Evolutionary conservation across 768 basidiomycete genomes (phyloP), one percentile per base, ranked within the genome.

Genomic region (Tulasnella sp.): DNA sequence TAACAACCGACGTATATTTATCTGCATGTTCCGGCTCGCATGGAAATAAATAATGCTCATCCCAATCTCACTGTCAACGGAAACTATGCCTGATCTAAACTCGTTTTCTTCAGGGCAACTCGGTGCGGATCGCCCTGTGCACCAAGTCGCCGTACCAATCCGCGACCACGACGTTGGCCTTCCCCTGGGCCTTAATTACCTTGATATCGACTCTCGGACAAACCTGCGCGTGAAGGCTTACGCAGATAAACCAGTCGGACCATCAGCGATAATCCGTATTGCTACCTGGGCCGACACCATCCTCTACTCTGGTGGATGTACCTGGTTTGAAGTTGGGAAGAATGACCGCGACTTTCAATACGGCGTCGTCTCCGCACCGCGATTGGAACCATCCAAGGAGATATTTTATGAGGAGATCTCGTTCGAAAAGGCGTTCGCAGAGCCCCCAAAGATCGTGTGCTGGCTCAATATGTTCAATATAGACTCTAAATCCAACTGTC

Each of bases 391-490:
- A n/a, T 60, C 50, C 50, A 42, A 51, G 15, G 17, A 51, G 49
- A 60, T 51, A 26, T 3, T 24, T 11, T 54, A 54, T n/a, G n/a
- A n/a, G 43, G 42, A 27, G 10, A 61, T 61, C 47, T 34, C 30
- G n/a, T 61, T 61, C 47, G 30, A 26, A 15, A 34, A 45, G 27
- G 42, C 53, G 27, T 61, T 42, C 47, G 44, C 44, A 13, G 34
- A 52, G n/a, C 55, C 60, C n/a, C 60, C 60, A 52, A 61, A 61
- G 24, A 54, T 61, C 43, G 2, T 61, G 23, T 13, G 19, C 5
- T 61, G n/a, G 34, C 26, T 61, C 23, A 45, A 19, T 26, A n/a
- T 43, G 26, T 21, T 61, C 38, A 48, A 61, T 30, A 2, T 60
- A n/a, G 23, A 21, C 17, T 41, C n/a, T 26, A 26, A 32, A 30